phyloP scores from a whole-genome alignment of 257 asterid species.

The Solanum dulcamara region DNA sequence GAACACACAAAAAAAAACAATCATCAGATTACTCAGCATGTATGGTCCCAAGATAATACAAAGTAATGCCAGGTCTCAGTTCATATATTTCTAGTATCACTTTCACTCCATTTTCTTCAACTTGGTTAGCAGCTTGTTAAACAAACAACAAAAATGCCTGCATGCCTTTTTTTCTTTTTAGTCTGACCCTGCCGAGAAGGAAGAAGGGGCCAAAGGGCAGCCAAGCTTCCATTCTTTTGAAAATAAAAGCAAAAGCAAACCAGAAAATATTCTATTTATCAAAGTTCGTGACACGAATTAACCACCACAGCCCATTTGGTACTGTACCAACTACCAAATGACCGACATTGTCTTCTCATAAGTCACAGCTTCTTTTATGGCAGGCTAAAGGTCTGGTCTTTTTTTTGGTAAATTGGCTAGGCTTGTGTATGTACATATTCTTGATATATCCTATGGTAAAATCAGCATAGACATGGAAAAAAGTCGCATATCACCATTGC shows the following conservation, averaged over 20 bases:
- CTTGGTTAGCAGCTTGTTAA: background rate
- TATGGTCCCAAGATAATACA: background rate
- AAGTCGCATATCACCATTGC: background rate
- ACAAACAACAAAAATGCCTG: background rate
- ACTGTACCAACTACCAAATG: background rate
- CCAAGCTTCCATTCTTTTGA: background rate
- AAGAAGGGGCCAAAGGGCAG: background rate
- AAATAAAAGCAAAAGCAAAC: background rate
- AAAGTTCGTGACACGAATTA: background rate
- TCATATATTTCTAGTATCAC: background rate
- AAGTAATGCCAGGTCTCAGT: background rate
- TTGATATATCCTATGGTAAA: background rate
- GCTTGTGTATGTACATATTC: background rate
- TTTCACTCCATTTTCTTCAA: background rate
- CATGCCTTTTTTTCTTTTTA: background rate
- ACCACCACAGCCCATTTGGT: background rate
- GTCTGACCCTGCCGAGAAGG: background rate
- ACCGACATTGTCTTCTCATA: background rate
- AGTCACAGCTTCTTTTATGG: background rate
- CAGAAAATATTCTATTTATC: background rate
- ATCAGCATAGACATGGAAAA: background rate
- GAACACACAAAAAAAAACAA: background rate
- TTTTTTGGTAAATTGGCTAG: background rate
- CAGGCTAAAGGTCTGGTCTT: background rate
- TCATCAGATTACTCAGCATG: background rate